Conservation (phyloP, 2,329 filamentous ascomycete species). For the Blastomyces emzantsi region DNA sequence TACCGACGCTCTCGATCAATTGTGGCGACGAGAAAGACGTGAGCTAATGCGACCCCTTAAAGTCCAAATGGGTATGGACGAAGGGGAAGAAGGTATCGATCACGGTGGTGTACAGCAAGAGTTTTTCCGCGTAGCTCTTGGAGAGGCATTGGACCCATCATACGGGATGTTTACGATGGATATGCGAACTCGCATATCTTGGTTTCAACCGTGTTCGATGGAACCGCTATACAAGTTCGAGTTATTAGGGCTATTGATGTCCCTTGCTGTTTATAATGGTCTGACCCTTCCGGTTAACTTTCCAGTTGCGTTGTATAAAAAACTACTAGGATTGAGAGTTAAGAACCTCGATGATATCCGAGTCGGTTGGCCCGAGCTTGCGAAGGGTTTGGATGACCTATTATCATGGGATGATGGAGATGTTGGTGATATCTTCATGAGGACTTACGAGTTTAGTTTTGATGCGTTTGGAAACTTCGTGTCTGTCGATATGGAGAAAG, state of each 20-base stretch:
- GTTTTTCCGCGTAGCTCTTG: slow-evolving; percentile 79
- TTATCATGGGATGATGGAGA: slow-evolving; percentile 71
- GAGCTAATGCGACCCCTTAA: slow-evolving; percentile 81
- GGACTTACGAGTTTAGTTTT: slow-evolving; percentile 79
- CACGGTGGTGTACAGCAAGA: slow-evolving; percentile 95
- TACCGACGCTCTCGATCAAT: slow-evolving; percentile 69
- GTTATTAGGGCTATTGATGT: slow-evolving; percentile 77
- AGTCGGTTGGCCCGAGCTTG: slow-evolving; percentile 80
- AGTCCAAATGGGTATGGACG: slow-evolving; percentile 72
- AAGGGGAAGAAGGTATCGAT: slow-evolving; percentile 81
- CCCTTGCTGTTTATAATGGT: slow-evolving; percentile 85
- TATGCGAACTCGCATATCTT: slow-evolving; percentile 64
- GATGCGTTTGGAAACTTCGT: slow-evolving; percentile 47
- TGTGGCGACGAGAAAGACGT: slow-evolving; percentile 76
- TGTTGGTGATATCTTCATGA: slow-evolving; percentile 70
- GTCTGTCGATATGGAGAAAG: slow-evolving; percentile 47
- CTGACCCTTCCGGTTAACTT: slow-evolving; percentile 86
- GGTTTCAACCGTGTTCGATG: slow-evolving; percentile 75
- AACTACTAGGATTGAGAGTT: slow-evolving; percentile 61
- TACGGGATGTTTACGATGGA: slow-evolving; percentile 75
- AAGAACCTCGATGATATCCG: slow-evolving; percentile 65
- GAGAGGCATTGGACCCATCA: slow-evolving; percentile 66
- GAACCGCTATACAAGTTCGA: slow-evolving; percentile 88
- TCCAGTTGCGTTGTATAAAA: slow-evolving; percentile 72
- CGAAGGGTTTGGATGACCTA: slow-evolving; percentile 62